Percentiles rank a stretch among this genome's conserved stretches.
phyloP scores from a whole-genome alignment of 352 stramenopile species.

The Phytophthora citricola region DNA sequence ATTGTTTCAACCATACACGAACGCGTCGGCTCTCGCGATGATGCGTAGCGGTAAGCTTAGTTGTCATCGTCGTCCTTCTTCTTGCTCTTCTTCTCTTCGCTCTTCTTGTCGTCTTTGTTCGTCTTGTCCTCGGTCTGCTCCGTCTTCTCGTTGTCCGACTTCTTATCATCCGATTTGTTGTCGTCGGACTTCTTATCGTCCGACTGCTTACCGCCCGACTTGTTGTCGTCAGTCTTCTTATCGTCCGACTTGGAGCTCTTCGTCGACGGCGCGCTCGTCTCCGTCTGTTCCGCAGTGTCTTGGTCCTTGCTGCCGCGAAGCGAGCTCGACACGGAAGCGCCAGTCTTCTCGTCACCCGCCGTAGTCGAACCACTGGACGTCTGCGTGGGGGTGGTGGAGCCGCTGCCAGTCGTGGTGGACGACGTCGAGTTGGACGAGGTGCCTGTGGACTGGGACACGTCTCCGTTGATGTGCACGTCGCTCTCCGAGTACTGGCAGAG shows the following conservation, averaged over 20 bases:
- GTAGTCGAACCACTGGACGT: conserved; percentile 3
- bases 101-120: neutral
- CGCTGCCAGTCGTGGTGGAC: neutral
- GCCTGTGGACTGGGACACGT: conserved; percentile 3
- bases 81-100: neutral
- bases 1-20: neutral
- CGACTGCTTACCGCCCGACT: no score
- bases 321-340: conserved; percentile 1
- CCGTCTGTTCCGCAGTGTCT: neutral
- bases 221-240: neutral
- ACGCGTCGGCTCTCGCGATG: no score
- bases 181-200: neutral
- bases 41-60: neutral
- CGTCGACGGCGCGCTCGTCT: conserved; percentile 1
- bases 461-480: conserved; percentile 34
- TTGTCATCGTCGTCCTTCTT: conserved; percentile 5
- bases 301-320: conserved; percentile 6
- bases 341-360: conserved; percentile 4
- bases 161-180: no score
- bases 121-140: neutral
- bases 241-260: neutral
- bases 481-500: conserved; percentile 29
- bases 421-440: neutral
- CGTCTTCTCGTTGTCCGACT: neutral
- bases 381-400: neutral